Evolutionary conservation across 208 protist species (phyloP), one percentile per base, ranked within the genome.

Genomic region (Phytomonas sp.): DNA sequence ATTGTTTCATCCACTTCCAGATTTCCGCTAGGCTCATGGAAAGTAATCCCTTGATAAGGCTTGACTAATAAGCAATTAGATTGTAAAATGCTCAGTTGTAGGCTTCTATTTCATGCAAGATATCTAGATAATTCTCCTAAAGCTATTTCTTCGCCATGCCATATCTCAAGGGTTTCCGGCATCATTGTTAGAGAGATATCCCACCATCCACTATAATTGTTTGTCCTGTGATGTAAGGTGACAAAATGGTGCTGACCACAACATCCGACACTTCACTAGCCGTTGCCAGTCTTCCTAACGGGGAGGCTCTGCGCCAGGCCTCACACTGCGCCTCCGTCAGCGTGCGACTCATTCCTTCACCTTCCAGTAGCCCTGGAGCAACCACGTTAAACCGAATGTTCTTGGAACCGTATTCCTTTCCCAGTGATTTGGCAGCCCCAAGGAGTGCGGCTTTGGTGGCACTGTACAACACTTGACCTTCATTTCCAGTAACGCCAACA

Each of bases 381-480:
- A 98, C 84, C 0, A 96, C 88, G 74, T 98, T 98, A 66, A 96
- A 95, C 67, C 92, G 91, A 6, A 98, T 67, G 33, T 89, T 84
- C 62, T 89, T 87, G 6, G 61, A 28, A 53, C 88, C 82, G 69
- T 96, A 95, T 78, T 98, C 93, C 43, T 76, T 78, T 15, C 85
- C 82, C 73, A 85, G 87, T 23, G 90, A 93, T 70, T 96, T 90
- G 36, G 79, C 82, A 9, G 92, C 88, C 4, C 89, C 92, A 9
- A 76, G 73, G 26, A 98, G 78, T 29, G 89, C 95, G 0, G 93
- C 90, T 71, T 98, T 98, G 15, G 93, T 88, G 34, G 95, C 91
- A 23, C 81, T 67, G 79, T 98, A 98, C 30, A 95, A 67, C 37
- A 92, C 84, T 78, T 97, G 93, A 20, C 95, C 95, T 51, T 81